Base-by-base conservation (phyloP, 768 basidiomycete genomes). In the Guyanaporus albipodus region DNA sequence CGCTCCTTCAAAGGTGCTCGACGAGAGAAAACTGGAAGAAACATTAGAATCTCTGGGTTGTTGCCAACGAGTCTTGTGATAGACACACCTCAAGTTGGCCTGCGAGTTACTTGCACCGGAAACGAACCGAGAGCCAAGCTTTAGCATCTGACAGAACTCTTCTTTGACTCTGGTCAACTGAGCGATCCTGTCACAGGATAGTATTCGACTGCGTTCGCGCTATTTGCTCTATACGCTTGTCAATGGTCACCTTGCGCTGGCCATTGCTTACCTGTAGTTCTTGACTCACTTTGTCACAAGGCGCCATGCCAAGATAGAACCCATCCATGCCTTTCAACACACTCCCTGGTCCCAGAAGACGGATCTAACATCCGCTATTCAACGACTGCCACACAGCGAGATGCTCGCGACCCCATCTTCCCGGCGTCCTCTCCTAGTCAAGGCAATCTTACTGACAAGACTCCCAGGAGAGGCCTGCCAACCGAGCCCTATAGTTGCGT, bases 21-120 rank as follows among this genome's bases (percentile, higher is more conserved):
- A 52, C 2, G 66, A 67, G n/a, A 64, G 59, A 8, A 44, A 50
- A 23, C 36, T 14, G 37, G 59, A 59, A 32, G 80, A 81, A 65
- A 78, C 76, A 8, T 72, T 19, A 78, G 76, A 1, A 69, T 69
- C 17, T 58, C 60, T 8, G 60, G 64, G 44, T 46, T 80, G n/a
- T n/a, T n/a, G n/a, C n/a, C n/a, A n/a, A n/a, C n/a, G n/a, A n/a
- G n/a, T n/a, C n/a, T 79, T 26, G 52, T 80, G 63, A 72, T 79
- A 73, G 68, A 80, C 38, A 73, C 66, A 11, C 60, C n/a, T n/a
- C n/a, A n/a, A n/a, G n/a, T n/a, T n/a, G n/a, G n/a, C n/a, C n/a
- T n/a, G n/a, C n/a, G n/a, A n/a, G n/a, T n/a, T n/a, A n/a, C n/a
- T n/a, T n/a, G n/a, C n/a, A n/a, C n/a, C n/a, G n/a, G n/a, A n/a